Evolutionary conservation across 768 basidiomycete species (phyloP), one percentile per base, ranked within the genome.

Genomic region (Rhizopogon vinicolor): DNA sequence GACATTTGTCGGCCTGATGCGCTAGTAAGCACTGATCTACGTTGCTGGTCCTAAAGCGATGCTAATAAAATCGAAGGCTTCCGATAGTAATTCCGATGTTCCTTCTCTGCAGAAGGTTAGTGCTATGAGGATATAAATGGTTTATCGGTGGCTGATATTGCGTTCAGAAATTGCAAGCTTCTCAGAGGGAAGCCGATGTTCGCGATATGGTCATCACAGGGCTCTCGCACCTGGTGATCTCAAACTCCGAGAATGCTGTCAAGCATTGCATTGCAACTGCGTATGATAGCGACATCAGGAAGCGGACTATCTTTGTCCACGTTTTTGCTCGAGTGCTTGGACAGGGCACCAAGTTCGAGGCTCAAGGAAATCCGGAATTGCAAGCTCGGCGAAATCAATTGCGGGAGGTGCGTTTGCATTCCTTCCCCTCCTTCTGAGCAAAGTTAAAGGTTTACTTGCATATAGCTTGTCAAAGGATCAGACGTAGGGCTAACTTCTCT

Each of bases 201-300:
- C 82, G 87, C 13, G 87, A 91, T 56, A 73, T 91, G 14, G 85
- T 91, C 42, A 89, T 95, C 56, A 80, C 83, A 5, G 91, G 89
- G 1, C 79, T 96, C 7, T 82, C 92, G 1, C 86, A 93, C 58
- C 76, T 96, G 6, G 85, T 96, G 53, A 82, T 79, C 35, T 82
- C 91, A 12, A 96, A 96, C 65, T 85, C 89, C 14, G 91, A 94
- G 64, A 87, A 84, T 61, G 93, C 91, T 5, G 84, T 95, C 65
- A 93, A 93, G 67, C 91, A 95, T 66, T 93, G 89, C 62, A 80
- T 95, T 19, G 74, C 84, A 5, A 75, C 90, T 56, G 90, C 89
- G 1, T 93, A 91, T 61, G 86, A 91, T 62, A 67, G 75, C 19
- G 88, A 94, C 63, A 73, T 78, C 25, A 72, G 79, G 40, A 85